Evolutionary conservation across 306 rosid genomes (phyloP).

Genomic region (Lathyrus oleraceus): DNA sequence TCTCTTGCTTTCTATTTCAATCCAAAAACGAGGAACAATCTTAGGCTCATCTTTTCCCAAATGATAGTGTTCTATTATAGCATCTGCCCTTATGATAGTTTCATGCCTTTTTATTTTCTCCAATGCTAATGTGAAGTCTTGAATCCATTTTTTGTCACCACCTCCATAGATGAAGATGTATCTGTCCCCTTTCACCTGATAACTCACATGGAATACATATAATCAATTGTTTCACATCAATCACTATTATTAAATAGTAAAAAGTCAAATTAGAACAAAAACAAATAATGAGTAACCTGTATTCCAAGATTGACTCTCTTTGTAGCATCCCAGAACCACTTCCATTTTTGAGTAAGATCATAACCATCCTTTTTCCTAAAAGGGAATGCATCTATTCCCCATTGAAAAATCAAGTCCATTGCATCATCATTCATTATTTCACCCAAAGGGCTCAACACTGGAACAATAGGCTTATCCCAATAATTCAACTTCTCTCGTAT

Average conservation of each 20-base stretch:
- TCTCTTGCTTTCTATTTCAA: conserved; percentile 42
- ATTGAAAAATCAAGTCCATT: conserved; percentile 42
- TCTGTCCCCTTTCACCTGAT: conserved; percentile 37
- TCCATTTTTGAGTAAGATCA: conserved; percentile 39
- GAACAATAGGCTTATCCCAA: conserved; percentile 28
- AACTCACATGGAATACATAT: conserved; percentile 10
- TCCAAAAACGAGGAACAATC: conserved; percentile 42
- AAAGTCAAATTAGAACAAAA: not conserved
- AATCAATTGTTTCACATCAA: not conserved
- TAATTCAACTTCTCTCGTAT: conserved; percentile 34
- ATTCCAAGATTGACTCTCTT: conserved; percentile 39
- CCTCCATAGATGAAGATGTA: conserved; percentile 46
- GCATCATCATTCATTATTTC: conserved; percentile 34
- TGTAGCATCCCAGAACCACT: conserved; percentile 46
- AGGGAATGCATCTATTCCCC: conserved; percentile 45
- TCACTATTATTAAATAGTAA: not conserved
- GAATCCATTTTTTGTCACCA: conserved; percentile 34
- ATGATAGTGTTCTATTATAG: conserved; percentile 34
- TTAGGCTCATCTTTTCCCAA: conserved; percentile 33
- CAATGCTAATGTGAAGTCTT: conserved; percentile 30
- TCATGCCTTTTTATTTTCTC: conserved; percentile 32
- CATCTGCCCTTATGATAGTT: conserved; percentile 28
- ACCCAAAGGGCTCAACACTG: conserved; percentile 24
- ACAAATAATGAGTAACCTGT: conserved; percentile 16
- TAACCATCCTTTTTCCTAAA: conserved; percentile 38